These are phyloP conservation scores for Allomyces macrogynus DNA, from an alignment of 192 early-diverging fungal genomes.

Conservation along the genomic window DNA sequence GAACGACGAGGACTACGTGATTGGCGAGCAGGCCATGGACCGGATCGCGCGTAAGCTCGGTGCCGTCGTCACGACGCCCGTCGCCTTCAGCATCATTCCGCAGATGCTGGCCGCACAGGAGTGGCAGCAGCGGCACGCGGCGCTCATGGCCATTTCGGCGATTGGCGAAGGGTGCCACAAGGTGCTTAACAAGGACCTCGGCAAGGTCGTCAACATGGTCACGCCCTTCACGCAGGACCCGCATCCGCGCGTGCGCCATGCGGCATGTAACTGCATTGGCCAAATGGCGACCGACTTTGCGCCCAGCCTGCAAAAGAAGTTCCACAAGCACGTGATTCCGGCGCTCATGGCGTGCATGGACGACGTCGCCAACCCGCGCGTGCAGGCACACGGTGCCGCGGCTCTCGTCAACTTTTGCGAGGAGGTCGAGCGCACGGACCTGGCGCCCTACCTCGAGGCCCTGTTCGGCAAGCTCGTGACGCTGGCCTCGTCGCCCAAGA, in stretches of 20 bases:
- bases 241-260: slow-evolving; percentile 87
- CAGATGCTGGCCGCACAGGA: slow-evolving; percentile 58
- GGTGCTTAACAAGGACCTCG: slow-evolving; percentile 77
- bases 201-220: slow-evolving; percentile 63
- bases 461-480: slow-evolving; percentile 70
- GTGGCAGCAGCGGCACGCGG: slow-evolving; percentile 84
- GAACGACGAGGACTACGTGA: slow-evolving; percentile 66
- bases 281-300: slow-evolving; percentile 98
- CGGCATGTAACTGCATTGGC: slow-evolving; percentile 86
- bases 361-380: slow-evolving; percentile 52
- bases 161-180: slow-evolving; percentile 94
- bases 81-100: slow-evolving; percentile 74
- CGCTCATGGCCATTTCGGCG: slow-evolving; percentile 79
- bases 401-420: slow-evolving; percentile 97
- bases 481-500: slow-evolving; percentile 63
- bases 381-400: slow-evolving; percentile 87
- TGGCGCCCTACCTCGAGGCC: slow-evolving; percentile 75
- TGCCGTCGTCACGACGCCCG: slow-evolving; percentile 20
- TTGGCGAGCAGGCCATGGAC: slow-evolving; percentile 93
- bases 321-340: slow-evolving; percentile 45
- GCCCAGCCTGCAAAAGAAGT: slow-evolving; percentile 47
- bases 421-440: slow-evolving; percentile 54
- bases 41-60: slow-evolving; percentile 60
- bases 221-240: slow-evolving; percentile 63
- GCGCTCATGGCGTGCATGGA: slow-evolving; percentile 76